Evolutionary conservation across 2,329 filamentous ascomycete species (phyloP).

Genomic region (Xylariaceae sp.): DNA sequence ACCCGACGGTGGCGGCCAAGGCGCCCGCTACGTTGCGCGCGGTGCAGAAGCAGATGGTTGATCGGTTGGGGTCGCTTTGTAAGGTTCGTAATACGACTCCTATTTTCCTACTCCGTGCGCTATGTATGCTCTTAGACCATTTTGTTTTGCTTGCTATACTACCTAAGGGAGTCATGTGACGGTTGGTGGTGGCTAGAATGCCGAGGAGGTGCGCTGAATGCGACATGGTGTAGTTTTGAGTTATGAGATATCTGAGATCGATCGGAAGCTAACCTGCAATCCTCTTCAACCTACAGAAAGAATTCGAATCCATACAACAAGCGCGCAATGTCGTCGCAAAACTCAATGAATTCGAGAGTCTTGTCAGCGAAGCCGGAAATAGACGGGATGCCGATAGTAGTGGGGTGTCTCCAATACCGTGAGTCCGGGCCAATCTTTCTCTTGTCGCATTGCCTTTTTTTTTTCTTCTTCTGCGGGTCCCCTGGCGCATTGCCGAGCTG

Average conservation of each 20-base stretch:
- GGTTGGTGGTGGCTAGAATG: background rate
- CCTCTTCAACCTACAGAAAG: constrained; percentile 35
- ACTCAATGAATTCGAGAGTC: constrained; percentile 56
- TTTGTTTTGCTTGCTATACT: background rate
- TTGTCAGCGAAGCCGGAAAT: constrained; percentile 48
- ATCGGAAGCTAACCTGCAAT: background rate
- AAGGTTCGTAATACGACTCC: constrained; percentile 33
- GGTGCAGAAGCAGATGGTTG: constrained; percentile 57
- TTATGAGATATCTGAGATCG: background rate
- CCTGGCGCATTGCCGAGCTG: background rate
- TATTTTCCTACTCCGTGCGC: background rate
- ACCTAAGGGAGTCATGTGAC: background rate
- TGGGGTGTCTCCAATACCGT: constrained; percentile 42
- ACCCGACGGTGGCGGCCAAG: constrained; percentile 53
- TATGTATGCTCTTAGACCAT: background rate
- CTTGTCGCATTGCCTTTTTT: constrained; percentile 1
- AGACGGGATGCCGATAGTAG: constrained; percentile 33
- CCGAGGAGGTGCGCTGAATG: too few relatives aligned
- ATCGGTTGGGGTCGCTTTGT: constrained; percentile 51
- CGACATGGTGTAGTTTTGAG: background rate
- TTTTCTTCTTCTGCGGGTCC: background rate
- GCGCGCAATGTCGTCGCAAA: constrained; percentile 50
- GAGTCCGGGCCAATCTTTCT: constrained; percentile 24
- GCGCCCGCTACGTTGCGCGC: constrained; percentile 49
- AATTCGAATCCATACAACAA: constrained; percentile 54